phyloP scores from a whole-genome alignment of 768 basidiomycete genomes.

The Tricholoma bakamatsutake region DNA sequence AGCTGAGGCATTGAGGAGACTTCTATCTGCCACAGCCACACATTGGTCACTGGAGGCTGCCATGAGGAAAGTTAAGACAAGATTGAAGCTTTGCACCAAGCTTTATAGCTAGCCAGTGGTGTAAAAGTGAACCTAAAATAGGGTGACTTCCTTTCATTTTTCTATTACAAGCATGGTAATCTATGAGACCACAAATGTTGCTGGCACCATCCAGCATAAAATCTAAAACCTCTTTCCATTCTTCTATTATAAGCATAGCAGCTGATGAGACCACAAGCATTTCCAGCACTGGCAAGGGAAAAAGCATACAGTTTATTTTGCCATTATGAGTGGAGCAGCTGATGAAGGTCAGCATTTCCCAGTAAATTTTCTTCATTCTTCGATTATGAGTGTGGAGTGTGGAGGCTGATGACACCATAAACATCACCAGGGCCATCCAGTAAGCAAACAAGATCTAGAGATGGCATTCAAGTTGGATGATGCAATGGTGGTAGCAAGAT shows the following conservation, averaged over 20 bases:
- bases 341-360: too few relatives aligned
- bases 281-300: neutral
- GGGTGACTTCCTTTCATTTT: neutral
- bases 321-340: neutral
- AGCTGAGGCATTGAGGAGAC: neutral
- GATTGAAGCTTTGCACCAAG: neutral
- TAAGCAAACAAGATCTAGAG: neutral
- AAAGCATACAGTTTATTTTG: neutral
- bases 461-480: neutral
- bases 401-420: too few relatives aligned
- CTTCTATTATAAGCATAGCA: too few relatives aligned
- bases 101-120: neutral
- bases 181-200: neutral
- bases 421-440: too few relatives aligned
- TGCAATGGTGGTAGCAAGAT: neutral
- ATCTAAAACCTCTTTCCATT: too few relatives aligned
- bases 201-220: too few relatives aligned
- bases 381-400: too few relatives aligned
- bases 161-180: neutral
- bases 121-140: neutral
- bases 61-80: neutral
- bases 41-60: neutral
- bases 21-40: neutral
- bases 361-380: too few relatives aligned
- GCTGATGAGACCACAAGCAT: neutral